Percentiles rank a stretch among this genome's conserved stretches.
Conservation (phyloP, 305 asterid genomes). For the Fraxinus latifolia region DNA sequence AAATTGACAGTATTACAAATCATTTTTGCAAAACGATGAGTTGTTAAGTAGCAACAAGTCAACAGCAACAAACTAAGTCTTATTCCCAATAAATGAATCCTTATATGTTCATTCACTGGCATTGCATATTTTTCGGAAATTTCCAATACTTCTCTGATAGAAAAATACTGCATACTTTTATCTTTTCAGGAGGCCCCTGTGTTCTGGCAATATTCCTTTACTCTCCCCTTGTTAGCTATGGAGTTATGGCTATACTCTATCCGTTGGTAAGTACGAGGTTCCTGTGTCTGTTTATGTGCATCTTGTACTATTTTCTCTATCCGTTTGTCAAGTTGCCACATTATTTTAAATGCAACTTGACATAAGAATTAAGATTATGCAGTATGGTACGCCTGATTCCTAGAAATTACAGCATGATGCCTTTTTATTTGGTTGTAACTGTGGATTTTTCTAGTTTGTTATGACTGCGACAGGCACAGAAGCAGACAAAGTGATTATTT, state of each 20-base stretch:
- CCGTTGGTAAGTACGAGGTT: constrained; percentile 57
- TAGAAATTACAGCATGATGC: neutral
- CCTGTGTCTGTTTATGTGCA: neutral
- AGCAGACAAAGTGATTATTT: constrained; percentile 65
- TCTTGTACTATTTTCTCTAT: neutral
- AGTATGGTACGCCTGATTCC: neutral
- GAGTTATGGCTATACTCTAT: constrained; percentile 83
- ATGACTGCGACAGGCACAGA: constrained; percentile 88
- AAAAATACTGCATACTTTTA: neutral
- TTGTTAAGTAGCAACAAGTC: neutral
- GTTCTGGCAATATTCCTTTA: constrained; percentile 64
- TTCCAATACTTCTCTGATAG: neutral
- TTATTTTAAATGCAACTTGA: neutral
- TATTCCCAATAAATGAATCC: neutral
- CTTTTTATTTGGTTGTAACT: constrained; percentile 1
- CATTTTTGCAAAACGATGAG: neutral
- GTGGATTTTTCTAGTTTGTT: constrained; percentile 58
- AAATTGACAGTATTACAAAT: neutral
- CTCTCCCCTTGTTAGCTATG: constrained; percentile 92
- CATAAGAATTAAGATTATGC: neutral
- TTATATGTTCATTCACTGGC: neutral
- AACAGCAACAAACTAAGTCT: neutral
- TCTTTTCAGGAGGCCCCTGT: constrained; percentile 77
- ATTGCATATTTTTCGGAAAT: neutral
- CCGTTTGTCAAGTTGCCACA: neutral